Conservation (phyloP, 2,329 filamentous ascomycete species). For the Colletotrichum theobromicola region DNA sequence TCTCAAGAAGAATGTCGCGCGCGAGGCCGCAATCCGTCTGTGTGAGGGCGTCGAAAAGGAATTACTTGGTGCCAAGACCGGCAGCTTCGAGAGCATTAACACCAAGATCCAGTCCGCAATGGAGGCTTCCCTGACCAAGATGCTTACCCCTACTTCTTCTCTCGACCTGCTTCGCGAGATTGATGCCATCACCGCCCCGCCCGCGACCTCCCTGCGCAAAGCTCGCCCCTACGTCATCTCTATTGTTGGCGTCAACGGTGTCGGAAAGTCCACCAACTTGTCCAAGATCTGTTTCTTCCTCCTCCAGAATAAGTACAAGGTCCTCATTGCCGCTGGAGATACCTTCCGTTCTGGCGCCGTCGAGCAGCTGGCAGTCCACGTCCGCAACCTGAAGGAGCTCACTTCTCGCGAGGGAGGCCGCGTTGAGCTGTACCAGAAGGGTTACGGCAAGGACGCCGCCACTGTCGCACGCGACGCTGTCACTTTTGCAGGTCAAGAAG, state of each 20-base stretch:
- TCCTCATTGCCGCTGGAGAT: conserved; percentile 92
- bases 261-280: conserved; percentile 96
- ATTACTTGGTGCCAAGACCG: conserved; percentile 88
- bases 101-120: conserved; percentile 84
- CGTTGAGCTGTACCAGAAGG: conserved; percentile 94
- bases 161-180: conserved; percentile 95
- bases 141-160: conserved; percentile 93
- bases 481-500: conserved; percentile 73
- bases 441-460: conserved; percentile 97
- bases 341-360: conserved; percentile 98
- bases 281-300: conserved; percentile 99
- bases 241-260: conserved; percentile 97
- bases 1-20: conserved; percentile 93
- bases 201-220: conserved; percentile 65
- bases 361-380: conserved; percentile 95
- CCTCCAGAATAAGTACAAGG: conserved; percentile 94
- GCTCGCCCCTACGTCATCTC: conserved; percentile 93
- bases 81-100: conserved; percentile 88
- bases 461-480: conserved; percentile 95
- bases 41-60: conserved; percentile 93
- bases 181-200: conserved; percentile 73
- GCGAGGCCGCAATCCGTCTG: conserved; percentile 88
- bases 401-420: conserved; percentile 81
- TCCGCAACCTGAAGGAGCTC: conserved; percentile 90
- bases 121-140: conserved; percentile 91